Base-by-base conservation (phyloP, 176 grass and related monocot species). In the Eragrostis curvula region DNA sequence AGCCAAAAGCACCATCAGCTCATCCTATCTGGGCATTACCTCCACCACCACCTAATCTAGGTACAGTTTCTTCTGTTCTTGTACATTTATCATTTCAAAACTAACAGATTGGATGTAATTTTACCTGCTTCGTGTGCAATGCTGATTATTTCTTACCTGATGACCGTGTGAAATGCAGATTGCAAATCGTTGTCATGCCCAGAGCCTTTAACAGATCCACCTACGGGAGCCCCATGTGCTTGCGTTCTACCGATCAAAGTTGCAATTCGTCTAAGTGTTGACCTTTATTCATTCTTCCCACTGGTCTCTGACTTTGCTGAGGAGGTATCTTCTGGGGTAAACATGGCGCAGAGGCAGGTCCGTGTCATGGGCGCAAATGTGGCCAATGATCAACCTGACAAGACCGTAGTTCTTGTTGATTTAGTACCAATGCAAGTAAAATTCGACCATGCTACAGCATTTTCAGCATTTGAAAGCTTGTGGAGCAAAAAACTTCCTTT, bases 161-260 rank as follows among this genome's bases (percentile, higher is more conserved):
- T 83, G 44, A 76, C 41, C 49, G 40, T n/a, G 59, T 79, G 40
- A 66, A 57, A 67, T 47, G 64, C 93, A 99, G 97, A 96, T 94
- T 99, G 97, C 83, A 92, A 83, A 53, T 92, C 45, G 43, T 90
- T 99, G 75, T 11, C 66, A 53, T 99, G 97, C 83, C 48, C 85
- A 69, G 93, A 99, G 68, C 97, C 93, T 74, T 89, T 90, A 83
- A 90, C 73, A 20, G 94, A 94, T 85, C 91, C 93, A 62, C 89
- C 87, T 67, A 73, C 77, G 4, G 89, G 93, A 80, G 90, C 93
- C 36, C 90, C 93, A 60, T 99, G 97, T 84, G 74, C 74, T 71
- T 99, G 96, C 85, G 96, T 99, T 82, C 78, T 93, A 88, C 96
- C 96, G 83, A 99, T 99, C 75, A 93, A 88, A 94, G 93, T 96